Evolutionary conservation across 2,329 filamentous ascomycete genomes (phyloP), one percentile per base, ranked within the genome.

Genomic region (Talaromyces sp.): DNA sequence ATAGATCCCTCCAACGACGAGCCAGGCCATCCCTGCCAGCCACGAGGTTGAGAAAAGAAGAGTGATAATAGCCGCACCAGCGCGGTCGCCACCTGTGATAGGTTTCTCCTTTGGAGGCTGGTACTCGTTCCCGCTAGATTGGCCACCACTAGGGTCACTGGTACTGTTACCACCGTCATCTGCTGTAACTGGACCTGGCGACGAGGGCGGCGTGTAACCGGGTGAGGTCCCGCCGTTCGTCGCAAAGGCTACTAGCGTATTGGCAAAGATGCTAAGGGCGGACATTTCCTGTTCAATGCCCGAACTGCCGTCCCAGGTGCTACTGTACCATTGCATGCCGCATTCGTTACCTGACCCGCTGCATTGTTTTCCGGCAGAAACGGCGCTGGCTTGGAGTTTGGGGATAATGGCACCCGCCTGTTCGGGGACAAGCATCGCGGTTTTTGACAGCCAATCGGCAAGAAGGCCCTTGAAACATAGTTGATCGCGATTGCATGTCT

Each of bases 401-500:
- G 82, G 78, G 67, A 82, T 77, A 58, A 88, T 77, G 9, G 70
- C 68, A 38, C 80, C 72, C 62, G 75, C 73, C 3, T 82, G 83
- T 66, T 81, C 86, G 0, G 85, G 85, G 0, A 83, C 85, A 61
- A 86, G 75, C 65, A 86, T 82, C 0, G 80, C 80, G 4, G 84
- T 80, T 3, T 80, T 77, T 14, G 82, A 84, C 74, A 81, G 78
- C 80, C 84, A 89, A 43, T 86, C 82, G 0, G 82, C 76, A 6
- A 88, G 77, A 68, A 86, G 88, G 11, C 84, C 85, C 72, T 89
- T 89, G 79, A 89, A 89, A 1, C 82, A 82, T 52, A 79, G 81
- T 71, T 87, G 84, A 64, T 89, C 86, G n/a, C 81, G 77, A 71
- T 87, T 83, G 74, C 86, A 88, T 14, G 73, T 79, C 64, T 76